Percentiles rank a stretch among this genome's conserved stretches.
Conservation (phyloP, 2,329 filamentous ascomycete genomes). For the Fusarium albidum region DNA sequence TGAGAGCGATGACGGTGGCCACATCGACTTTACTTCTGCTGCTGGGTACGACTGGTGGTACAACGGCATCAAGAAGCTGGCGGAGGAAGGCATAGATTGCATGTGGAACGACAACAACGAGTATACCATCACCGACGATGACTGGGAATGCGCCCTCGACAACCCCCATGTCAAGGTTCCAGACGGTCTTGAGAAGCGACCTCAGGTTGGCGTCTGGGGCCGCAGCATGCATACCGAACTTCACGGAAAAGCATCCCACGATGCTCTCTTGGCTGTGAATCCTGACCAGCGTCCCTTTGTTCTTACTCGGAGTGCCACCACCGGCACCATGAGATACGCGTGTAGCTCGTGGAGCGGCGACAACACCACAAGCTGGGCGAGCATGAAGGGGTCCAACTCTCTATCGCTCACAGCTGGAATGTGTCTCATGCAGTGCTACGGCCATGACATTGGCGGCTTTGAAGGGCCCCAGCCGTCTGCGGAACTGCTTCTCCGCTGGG, state of each 20-base stretch:
- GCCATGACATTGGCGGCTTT: constrained; percentile 79
- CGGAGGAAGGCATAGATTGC: constrained; percentile 71
- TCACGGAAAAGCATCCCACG: constrained; percentile 74
- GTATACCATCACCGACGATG: constrained; percentile 71
- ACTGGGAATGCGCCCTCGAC: constrained; percentile 69
- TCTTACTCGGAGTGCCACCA: constrained; percentile 74
- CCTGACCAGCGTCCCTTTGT: constrained; percentile 72
- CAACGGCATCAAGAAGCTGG: constrained; percentile 69
- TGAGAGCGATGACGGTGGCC: constrained; percentile 73
- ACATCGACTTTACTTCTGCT: constrained; percentile 76
- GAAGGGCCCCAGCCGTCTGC: constrained; percentile 76
- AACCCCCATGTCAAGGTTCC: constrained; percentile 46
- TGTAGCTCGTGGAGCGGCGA: constrained; percentile 80
- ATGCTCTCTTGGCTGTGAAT: constrained; percentile 66
- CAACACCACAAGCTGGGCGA: constrained; percentile 77
- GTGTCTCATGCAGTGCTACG: constrained; percentile 73
- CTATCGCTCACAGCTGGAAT: constrained; percentile 73
- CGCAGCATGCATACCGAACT: constrained; percentile 74
- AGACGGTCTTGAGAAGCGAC: constrained; percentile 47
- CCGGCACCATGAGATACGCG: constrained; percentile 74
- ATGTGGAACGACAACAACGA: constrained; percentile 87
- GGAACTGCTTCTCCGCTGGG: constrained; percentile 76
- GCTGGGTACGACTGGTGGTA: constrained; percentile 77
- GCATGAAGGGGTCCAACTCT: constrained; percentile 76
- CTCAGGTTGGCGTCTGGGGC: constrained; percentile 73